Evolutionary conservation across 208 protist species (phyloP).

Genomic region (Leptomonas seymouri): DNA sequence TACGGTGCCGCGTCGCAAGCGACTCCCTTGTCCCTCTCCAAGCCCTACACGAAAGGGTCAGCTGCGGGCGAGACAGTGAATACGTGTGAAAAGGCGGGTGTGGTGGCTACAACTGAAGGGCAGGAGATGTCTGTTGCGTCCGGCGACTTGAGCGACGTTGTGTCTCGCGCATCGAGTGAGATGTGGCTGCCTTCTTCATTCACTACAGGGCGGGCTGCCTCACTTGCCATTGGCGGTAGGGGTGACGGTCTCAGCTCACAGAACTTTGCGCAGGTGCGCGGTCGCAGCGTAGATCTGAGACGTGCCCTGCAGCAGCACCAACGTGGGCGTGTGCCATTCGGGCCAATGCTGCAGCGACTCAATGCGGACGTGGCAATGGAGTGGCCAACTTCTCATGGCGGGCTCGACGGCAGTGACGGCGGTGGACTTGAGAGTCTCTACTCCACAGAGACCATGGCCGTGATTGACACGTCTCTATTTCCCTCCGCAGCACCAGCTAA

Average conservation of each 20-base stretch:
- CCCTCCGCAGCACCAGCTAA: not conserved
- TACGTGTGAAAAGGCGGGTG: not conserved
- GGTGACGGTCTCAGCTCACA: not conserved
- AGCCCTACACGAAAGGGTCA: not conserved
- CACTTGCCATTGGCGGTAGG: not conserved
- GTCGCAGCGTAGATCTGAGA: conserved; percentile 22
- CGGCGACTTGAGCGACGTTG: conserved; percentile 20
- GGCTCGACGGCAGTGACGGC: not conserved
- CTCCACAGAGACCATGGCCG: conserved; percentile 12
- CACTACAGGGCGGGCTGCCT: not conserved
- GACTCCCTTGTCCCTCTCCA: not conserved
- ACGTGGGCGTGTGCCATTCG: conserved; percentile 14
- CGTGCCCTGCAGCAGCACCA: conserved; percentile 32
- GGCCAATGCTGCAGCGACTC: not conserved
- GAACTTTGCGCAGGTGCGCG: conserved; percentile 12
- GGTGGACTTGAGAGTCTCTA: conserved; percentile 19
- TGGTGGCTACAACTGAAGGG: conserved; percentile 2
- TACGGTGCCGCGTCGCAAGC: not conserved
- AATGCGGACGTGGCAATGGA: not conserved
- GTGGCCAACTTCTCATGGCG: not conserved
- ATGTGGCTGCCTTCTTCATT: conserved; percentile 23
- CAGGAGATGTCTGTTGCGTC: conserved; percentile 21
- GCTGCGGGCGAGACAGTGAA: not conserved
- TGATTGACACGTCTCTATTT: not conserved
- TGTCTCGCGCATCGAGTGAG: conserved; percentile 14